Conservation (phyloP, 2,329 filamentous ascomycete species). For the Ceratocystis huliohia region DNA sequence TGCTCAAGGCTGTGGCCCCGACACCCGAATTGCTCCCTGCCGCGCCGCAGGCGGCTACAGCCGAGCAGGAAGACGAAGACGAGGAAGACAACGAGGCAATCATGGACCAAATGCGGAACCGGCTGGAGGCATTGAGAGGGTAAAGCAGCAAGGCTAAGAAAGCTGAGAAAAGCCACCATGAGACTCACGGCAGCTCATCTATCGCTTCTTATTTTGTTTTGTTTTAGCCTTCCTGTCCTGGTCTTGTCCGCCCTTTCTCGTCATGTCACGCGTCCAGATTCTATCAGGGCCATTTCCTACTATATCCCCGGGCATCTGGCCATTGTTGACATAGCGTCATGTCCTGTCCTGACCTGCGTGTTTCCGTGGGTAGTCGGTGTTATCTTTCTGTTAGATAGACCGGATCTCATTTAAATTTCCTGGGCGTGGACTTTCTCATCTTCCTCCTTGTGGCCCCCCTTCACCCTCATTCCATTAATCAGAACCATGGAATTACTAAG, state of each 20-base stretch:
- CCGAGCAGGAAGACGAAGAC: conserved; percentile 51
- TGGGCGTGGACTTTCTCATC: not conserved
- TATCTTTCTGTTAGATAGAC: not conserved
- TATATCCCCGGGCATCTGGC: not conserved
- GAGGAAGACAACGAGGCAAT: conserved; percentile 81
- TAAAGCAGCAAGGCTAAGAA: conserved; percentile 30
- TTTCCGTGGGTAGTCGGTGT: not conserved
- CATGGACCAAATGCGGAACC: conserved; percentile 85
- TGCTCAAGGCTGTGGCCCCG: conserved; percentile 43
- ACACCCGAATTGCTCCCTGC: conserved; percentile 42
- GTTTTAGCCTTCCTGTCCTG: not conserved
- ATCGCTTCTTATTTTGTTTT: not conserved
- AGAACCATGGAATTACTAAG: not conserved
- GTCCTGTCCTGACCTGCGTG: not conserved
- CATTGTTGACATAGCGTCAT: not conserved
- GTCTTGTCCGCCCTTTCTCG: not conserved
- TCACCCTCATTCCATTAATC: not conserved
- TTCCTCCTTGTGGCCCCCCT: not conserved
- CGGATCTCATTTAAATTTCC: not conserved
- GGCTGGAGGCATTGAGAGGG: conserved; percentile 82
- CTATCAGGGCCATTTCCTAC: not conserved
- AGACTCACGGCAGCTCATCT: not conserved
- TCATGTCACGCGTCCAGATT: not conserved
- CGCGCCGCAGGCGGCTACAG: conserved; percentile 37
- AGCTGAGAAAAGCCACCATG: not conserved